Conservation (phyloP, 75 land plant genomes). For the Gnetum montanum region DNA sequence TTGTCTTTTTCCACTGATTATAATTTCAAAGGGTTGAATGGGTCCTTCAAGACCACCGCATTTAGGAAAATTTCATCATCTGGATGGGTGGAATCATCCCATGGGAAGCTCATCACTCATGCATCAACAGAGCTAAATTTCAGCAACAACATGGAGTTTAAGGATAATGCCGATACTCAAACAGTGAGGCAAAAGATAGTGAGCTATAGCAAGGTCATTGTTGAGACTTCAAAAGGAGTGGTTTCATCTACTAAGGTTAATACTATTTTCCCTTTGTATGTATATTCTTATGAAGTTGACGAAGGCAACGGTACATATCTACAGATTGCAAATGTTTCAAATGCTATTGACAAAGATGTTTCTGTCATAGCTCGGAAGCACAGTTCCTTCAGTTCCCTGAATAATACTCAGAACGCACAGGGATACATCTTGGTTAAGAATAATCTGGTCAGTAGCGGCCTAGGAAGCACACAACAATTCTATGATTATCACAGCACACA, state of each 20-base stretch:
- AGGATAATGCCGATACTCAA: constrained; percentile 23
- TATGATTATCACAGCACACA: constrained; percentile 34
- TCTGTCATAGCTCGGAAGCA: constrained; percentile 6
- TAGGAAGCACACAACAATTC: constrained; percentile 47
- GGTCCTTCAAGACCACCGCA: constrained; percentile 31
- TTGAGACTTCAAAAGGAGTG: constrained; percentile 16
- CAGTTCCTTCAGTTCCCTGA: constrained; percentile 23
- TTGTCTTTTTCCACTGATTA: constrained; percentile 6
- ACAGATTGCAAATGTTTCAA: constrained; percentile 22
- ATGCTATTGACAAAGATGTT: constrained; percentile 32
- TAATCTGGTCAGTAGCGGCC: constrained; percentile 41
- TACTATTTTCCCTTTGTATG: constrained; percentile 29
- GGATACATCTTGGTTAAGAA: constrained; percentile 38
- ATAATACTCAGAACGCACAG: constrained; percentile 39
- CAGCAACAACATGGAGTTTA: constrained; percentile 35
- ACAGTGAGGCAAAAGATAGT: constrained; percentile 32
- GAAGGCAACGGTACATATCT: constrained; percentile 22
- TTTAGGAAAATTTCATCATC: constrained; percentile 24
- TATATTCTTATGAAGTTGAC: constrained; percentile 14
- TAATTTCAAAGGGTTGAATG: constrained; percentile 46
- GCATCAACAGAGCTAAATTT: constrained; percentile 26
- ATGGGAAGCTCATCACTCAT: constrained; percentile 52
- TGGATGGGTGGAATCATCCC: constrained; percentile 70
- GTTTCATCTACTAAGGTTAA: constrained; percentile 9
- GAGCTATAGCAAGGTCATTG: constrained; percentile 16